Conservation (phyloP, 345 rosid genomes). For the Brassica cretica region DNA sequence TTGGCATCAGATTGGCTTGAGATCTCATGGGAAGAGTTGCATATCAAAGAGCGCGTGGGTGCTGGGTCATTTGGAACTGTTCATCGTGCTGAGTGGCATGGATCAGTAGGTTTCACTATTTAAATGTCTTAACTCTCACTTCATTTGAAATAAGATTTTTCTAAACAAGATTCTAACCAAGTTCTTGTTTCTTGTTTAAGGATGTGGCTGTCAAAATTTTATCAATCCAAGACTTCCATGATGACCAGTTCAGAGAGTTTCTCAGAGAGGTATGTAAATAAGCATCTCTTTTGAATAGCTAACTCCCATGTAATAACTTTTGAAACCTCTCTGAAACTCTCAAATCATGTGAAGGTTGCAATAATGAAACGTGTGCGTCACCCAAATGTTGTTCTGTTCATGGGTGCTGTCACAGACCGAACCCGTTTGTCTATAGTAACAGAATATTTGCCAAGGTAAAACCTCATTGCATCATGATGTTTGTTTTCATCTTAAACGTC, state of each 20-base stretch:
- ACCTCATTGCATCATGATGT: background rate
- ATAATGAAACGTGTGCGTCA: constrained; percentile 98
- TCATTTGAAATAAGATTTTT: background rate
- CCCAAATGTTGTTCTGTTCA: constrained; percentile 96
- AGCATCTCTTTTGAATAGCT: background rate
- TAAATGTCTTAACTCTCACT: background rate
- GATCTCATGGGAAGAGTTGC: constrained; percentile 88
- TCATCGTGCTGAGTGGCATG: constrained; percentile 99
- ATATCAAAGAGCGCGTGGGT: constrained; percentile 88
- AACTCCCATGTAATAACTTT: background rate
- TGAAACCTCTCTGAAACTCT: constrained; percentile 1
- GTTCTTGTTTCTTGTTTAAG: constrained; percentile 42
- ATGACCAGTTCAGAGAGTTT: constrained; percentile 88
- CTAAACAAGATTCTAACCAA: background rate
- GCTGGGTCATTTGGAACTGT: constrained; percentile 99
- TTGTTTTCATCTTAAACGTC: constrained; percentile 1
- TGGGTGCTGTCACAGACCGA: constrained; percentile 96
- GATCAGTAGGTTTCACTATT: constrained; percentile 64
- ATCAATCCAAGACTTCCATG: constrained; percentile 80
- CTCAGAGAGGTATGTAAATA: constrained; percentile 68
- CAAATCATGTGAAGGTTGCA: constrained; percentile 57
- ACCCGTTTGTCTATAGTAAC: constrained; percentile 90
- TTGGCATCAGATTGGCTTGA: constrained; percentile 99
- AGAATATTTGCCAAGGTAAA: constrained; percentile 88
- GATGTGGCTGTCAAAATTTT: constrained; percentile 96